phyloP scores from a whole-genome alignment of 2,329 filamentous ascomycete species.

The Endocalyx cinctus region DNA sequence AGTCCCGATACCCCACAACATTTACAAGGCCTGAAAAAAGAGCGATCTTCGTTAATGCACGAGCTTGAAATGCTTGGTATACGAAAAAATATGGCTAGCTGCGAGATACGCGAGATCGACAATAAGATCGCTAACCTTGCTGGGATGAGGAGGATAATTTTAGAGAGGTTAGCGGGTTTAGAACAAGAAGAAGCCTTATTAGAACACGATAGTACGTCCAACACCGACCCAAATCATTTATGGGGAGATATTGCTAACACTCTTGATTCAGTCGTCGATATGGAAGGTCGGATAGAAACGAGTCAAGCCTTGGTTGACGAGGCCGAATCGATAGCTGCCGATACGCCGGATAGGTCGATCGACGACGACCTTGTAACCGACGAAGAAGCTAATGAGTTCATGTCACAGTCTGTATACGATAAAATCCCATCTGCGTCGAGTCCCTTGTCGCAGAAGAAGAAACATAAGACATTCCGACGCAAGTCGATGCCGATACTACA shows the following conservation, averaged over 20 bases:
- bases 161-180: constrained; percentile 78
- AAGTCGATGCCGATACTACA: constrained; percentile 93
- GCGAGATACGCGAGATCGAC: constrained; percentile 94
- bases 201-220: constrained; percentile 62
- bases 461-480: constrained; percentile 56
- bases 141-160: constrained; percentile 85
- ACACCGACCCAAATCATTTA: background rate
- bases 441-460: constrained; percentile 46
- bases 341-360: constrained; percentile 44
- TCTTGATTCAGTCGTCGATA: constrained; percentile 50
- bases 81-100: constrained; percentile 95
- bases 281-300: constrained; percentile 58
- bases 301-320: constrained; percentile 56
- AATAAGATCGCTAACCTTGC: constrained; percentile 92
- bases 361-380: constrained; percentile 51
- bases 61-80: constrained; percentile 86
- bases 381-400: constrained; percentile 62
- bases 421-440: constrained; percentile 64
- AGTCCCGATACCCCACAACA: constrained; percentile 56
- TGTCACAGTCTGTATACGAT: constrained; percentile 97
- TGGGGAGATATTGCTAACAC: constrained; percentile 24
- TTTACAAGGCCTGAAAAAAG: constrained; percentile 70
- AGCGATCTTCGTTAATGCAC: constrained; percentile 75
- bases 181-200: constrained; percentile 88
- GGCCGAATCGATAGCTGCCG: constrained; percentile 50